Base-by-base conservation (phyloP, 352 stramenopile genomes). In the Pythium folliculosum region DNA sequence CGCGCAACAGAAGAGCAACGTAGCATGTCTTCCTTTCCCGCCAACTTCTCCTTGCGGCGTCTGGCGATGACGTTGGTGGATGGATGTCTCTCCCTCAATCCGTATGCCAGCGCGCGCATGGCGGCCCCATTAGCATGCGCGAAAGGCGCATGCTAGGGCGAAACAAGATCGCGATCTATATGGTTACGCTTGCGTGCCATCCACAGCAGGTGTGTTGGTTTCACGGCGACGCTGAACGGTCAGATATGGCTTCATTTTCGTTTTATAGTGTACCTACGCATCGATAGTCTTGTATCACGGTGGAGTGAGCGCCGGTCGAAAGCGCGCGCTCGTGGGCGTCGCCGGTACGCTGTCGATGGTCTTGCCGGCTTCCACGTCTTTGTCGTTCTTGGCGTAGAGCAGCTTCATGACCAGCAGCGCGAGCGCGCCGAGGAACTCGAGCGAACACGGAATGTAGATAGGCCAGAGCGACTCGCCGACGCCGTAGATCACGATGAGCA, bases 381-480 rank as follows among this genome's bases (percentile, higher is more conserved):
- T 43, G 55, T 61, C 55, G 23, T 43, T 40, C 37, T 22, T 23
- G 14, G 23, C 17, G 63, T 81, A 85, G 60, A 79, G 71, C 5
- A 81, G 30, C 61, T 88, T 88, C 71, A 86, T 77, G 47, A 52
- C 53, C 52, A 90, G 67, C 45, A 84, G 38, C 27, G 75, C 27
- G 27, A 86, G n/a, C 5, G 59, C 73, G 3, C 71, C 73, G 30
- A 80, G 7, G 8, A 82, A 61, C 55, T 86, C 80, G 37, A 88
- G 66, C 32, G 71, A 71, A 16, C 73, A 77, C 14, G 76, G 77
- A 27, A 88, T 84, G 75, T 80, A 88, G 55, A 88, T 81, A 5
- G 77, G 80, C 80, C 80, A 86, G 17, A 86, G 44, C 25, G 55
- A 52, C 52, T 88, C 79, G 43, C 81, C 77, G 54, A 85, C 71